Evolutionary conservation across 352 stramenopile species (phyloP), one percentile per base, ranked within the genome.

Genomic region (Thraustochytrium striatum): DNA sequence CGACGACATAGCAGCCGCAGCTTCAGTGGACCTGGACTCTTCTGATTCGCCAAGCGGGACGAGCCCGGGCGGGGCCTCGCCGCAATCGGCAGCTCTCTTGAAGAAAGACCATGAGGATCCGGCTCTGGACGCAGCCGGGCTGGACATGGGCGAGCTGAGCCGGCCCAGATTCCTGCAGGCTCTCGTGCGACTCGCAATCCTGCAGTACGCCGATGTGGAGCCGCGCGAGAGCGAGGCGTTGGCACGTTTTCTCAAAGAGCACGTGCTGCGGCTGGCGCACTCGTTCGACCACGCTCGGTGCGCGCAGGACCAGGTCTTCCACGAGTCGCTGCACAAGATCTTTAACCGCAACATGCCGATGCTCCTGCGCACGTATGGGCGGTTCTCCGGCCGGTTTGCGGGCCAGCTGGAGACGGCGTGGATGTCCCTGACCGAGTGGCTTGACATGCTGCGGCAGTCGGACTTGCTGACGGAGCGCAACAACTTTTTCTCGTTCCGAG

Each of bases 371-470:
- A 21, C 61, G 0, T 75, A 62, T 30, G 21, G 30, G 16, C 58
- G 25, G 2, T 55, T 61, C 32, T 21, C 65, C 0, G 65, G 65
- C 16, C 25, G 19, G 8, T 30, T 55, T 25, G 30, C 41, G 28
- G 36, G 19, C 7, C 33, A 43, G 5, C 61, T 75, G 11, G 65
- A 75, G 52, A 50, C 41, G 32, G 44, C 65, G 32, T 75, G 65
- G 65, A 75, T 75, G 65, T 75, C 65, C n/a, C 16, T 75, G 11
- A 38, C 19, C 0, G 65, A 75, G 50, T 75, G 65, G 65, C 25
- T 75, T 25, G 25, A 55, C 16, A 16, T 55, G 16, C 47, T 55
- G 47, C 16, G 47, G 47, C 47, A 25, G 16, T 21, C 25, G 47
- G 47, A 25, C 16, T 16, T 55, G 47, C 16, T 55, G 47, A 25